Conservation (phyloP, 495 filamentous ascomycete species). For the Penicillium diatomitis region DNA sequence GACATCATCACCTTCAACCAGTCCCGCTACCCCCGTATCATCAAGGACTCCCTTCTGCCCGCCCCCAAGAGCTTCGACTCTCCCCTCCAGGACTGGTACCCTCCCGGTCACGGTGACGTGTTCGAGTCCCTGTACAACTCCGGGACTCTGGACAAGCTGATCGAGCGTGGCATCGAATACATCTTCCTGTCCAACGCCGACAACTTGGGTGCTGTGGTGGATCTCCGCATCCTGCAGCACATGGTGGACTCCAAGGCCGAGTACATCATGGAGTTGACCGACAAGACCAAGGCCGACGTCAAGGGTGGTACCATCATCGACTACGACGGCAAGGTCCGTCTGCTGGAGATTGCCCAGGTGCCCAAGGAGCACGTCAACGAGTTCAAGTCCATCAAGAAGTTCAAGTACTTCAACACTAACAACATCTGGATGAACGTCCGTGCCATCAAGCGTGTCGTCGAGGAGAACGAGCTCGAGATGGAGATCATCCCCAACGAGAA, state of each 20-base stretch:
- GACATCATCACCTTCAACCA: conserved; percentile 99
- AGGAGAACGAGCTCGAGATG: conserved; percentile 97
- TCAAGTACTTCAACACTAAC: conserved; percentile 99
- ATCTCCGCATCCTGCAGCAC: conserved; percentile 95
- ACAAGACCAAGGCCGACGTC: conserved; percentile 99
- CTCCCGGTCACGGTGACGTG: conserved; percentile 97
- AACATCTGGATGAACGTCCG: conserved; percentile 99
- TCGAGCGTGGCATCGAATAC: conserved; percentile 89
- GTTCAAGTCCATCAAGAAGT: conserved; percentile 99
- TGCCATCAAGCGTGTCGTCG: conserved; percentile 96
- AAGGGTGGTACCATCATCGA: conserved; percentile 99
- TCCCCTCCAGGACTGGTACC: conserved; percentile 94
- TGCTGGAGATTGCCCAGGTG: conserved; percentile 99
- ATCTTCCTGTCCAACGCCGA: conserved; percentile 99
- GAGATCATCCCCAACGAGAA: conserved; percentile 99
- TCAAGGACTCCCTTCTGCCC: conserved; percentile 95
- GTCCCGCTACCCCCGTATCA: conserved; percentile 92
- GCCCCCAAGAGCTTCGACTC: conserved; percentile 87
- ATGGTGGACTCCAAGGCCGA: conserved; percentile 93
- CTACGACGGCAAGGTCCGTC: conserved; percentile 90
- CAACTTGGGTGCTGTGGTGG: conserved; percentile 96
- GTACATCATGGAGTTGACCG: conserved; percentile 99
- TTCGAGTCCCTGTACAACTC: conserved; percentile 99
- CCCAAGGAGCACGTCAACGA: conserved; percentile 99
- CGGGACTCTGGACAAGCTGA: conserved; percentile 91